phyloP scores from a whole-genome alignment of 1,284 basidiomycete species.

The Microbotryum intermedium region DNA sequence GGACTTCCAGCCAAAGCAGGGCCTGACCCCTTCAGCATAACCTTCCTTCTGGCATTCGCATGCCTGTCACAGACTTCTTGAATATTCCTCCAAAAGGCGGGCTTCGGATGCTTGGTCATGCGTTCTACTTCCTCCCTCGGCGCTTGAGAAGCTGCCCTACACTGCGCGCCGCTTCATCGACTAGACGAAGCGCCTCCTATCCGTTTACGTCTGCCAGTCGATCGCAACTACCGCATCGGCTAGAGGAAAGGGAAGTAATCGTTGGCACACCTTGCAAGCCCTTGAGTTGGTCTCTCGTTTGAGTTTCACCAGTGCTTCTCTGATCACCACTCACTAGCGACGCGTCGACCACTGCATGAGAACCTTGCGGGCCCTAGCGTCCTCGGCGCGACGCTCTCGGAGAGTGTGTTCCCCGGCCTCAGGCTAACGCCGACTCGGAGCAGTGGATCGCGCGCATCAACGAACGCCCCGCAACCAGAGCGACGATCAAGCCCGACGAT shows the following conservation, averaged over 20 bases:
- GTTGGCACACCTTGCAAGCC: slow-evolving; percentile 48
- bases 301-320: too few relatives aligned
- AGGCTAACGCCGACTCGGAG: too few relatives aligned
- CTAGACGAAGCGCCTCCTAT: slow-evolving; percentile 67
- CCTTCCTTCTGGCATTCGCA: background rate
- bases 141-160: slow-evolving; percentile 48
- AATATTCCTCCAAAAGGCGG: slow-evolving; percentile 67
- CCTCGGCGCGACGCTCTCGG: slow-evolving; percentile 10
- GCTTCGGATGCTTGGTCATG: slow-evolving; percentile 64
- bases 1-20: background rate
- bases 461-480: slow-evolving; percentile 42
- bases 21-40: background rate
- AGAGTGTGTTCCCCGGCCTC: slow-evolving; percentile 48
- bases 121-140: slow-evolving; percentile 41
- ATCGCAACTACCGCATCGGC: slow-evolving; percentile 54
- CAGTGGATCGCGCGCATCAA: slow-evolving; percentile 46
- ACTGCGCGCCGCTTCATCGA: slow-evolving; percentile 56
- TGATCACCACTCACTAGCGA: too few relatives aligned
- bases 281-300: slow-evolving; percentile 43
- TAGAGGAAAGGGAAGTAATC: slow-evolving; percentile 57
- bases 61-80: slow-evolving; percentile 52
- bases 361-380: slow-evolving; percentile 8
- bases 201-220: slow-evolving; percentile 58
- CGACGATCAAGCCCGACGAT: slow-evolving; percentile 7
- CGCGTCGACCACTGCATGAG: slow-evolving; percentile 15